Percentiles rank a stretch among this genome's conserved stretches.
Conservation (phyloP, 2,329 filamentous ascomycete genomes). For the Colletotrichum echinochloae region DNA sequence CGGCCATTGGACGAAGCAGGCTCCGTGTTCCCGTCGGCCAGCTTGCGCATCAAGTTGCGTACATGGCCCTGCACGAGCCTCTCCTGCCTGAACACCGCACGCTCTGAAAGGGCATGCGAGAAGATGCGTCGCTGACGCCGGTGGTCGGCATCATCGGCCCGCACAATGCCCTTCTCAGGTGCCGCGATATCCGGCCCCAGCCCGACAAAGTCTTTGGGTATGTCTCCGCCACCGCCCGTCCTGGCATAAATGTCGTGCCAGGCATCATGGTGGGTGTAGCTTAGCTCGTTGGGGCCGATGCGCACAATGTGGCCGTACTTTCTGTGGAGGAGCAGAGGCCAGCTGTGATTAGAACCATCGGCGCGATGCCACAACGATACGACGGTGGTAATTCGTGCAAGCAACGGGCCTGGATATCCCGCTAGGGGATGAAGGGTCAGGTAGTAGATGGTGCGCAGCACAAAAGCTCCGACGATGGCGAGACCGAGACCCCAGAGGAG, state of each 20-base stretch:
- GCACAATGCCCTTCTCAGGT: conserved; percentile 42
- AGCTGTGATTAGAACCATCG: conserved; percentile 35
- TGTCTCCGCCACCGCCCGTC: conserved; percentile 40
- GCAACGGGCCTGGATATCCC: conserved; percentile 33
- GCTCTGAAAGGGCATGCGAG: conserved; percentile 47
- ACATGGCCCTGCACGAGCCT: conserved; percentile 45
- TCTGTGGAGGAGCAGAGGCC: conserved; percentile 40
- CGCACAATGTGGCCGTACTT: conserved; percentile 43
- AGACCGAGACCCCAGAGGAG: conserved; percentile 14
- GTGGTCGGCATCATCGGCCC: conserved; percentile 30
- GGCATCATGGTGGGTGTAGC: conserved; percentile 39
- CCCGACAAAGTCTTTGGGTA: conserved; percentile 45
- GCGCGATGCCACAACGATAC: conserved; percentile 34
- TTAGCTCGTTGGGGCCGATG: conserved; percentile 40
- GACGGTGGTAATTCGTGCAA: conserved; percentile 29
- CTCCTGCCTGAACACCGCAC: conserved; percentile 49
- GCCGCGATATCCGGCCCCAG: conserved; percentile 48
- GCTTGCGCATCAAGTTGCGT: conserved; percentile 34
- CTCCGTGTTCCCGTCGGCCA: conserved; percentile 21
- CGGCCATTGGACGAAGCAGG: conserved; percentile 7
- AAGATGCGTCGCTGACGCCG: conserved; percentile 43
- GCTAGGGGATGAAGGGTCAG: conserved; percentile 33
- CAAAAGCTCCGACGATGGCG: conserved; percentile 14
- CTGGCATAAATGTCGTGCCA: conserved; percentile 42
- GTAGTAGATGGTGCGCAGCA: conserved; percentile 37